A percentile compares a stretch with the other conserved stretches of the same genome.
These are phyloP conservation scores for Huntiella omanensis DNA, from an alignment of 2,329 filamentous ascomycete species.

Conservation along the genomic window DNA sequence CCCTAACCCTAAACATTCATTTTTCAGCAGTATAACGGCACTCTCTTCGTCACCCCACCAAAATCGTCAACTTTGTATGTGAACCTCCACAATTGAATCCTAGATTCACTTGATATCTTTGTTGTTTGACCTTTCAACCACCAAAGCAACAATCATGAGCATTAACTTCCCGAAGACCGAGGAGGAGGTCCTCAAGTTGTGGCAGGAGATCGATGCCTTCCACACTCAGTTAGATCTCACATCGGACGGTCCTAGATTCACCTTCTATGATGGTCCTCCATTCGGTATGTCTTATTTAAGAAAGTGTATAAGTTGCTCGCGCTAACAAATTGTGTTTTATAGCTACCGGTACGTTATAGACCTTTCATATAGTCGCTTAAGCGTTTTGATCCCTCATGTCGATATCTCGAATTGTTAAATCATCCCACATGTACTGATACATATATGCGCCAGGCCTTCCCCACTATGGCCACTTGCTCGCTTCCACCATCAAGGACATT, in stretches of 20 bases:
- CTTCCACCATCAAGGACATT: constrained; percentile 82
- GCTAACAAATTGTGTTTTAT: background rate
- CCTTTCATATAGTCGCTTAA: background rate
- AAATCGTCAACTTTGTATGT: too few relatives aligned
- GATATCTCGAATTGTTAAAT: too few relatives aligned
- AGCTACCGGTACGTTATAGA: constrained; percentile 11
- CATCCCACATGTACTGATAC: background rate
- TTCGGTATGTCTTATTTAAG: constrained; percentile 22
- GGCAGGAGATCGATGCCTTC: constrained; percentile 15
- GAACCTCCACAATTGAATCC: too few relatives aligned
- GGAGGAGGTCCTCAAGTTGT: constrained; percentile 13
- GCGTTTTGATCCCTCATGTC: too few relatives aligned
- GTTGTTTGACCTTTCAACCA: too few relatives aligned
- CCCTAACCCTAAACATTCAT: too few relatives aligned
- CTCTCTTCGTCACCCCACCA: too few relatives aligned
- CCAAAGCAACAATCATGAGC: constrained; percentile 9
- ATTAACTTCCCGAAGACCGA: constrained; percentile 14
- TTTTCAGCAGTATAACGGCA: too few relatives aligned
- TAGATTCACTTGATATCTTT: too few relatives aligned
- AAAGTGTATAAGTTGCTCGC: background rate
- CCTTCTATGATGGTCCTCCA: constrained; percentile 81
- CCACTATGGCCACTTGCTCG: constrained; percentile 43
- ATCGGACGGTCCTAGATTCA: constrained; percentile 64
- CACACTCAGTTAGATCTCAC: constrained; percentile 34
- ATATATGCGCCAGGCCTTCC: constrained; percentile 13